Evolutionary conservation across 1,139 yeast genomes (phyloP), one percentile per base, ranked within the genome.

Genomic region (Saccharomyces uvarum): DNA sequence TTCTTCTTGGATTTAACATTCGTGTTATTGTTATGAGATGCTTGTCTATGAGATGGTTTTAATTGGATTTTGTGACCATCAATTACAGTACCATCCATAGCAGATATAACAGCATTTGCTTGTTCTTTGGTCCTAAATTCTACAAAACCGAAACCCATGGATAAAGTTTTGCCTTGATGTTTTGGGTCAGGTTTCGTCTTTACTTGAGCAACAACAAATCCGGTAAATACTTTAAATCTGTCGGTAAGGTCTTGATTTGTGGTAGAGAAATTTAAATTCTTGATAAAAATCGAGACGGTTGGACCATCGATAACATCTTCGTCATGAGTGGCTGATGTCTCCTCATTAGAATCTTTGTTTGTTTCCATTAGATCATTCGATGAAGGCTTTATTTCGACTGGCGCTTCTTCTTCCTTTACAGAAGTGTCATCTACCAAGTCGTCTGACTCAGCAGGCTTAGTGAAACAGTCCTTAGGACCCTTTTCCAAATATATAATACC

Each of bases 121-220:
- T 86, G 84, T 51, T 83, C 88, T 61, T 81, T 81, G 3, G 91
- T 80, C 62, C 76, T 82, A 71, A 90, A 95, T 71, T 93, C 99
- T 29, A 82, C 97, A 72, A 93, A 93, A 0, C 99, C 99, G 67
- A 90, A 93, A 33, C 99, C 99, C 99, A 93, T 93, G 64, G 97
- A 88, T 58, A 84, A 77, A 16, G 77, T 74, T 56, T 80, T 77
- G 7, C 85, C 86, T 1, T 79, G 67, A 56, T 82, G 81, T 72
- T 84, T 88, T 50, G 96, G 82, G 71, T 93, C 96, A 1, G 97
- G 91, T 68, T 91, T 91, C 44, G 87, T 86, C 68, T 89, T 90
- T 53, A 93, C 87, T 33, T 85, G 83, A 1, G 96, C 96, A 53
- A 85, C 79, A 13, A 86, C 82, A 70, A 86, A 95, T 0, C 97